Percentiles rank a stretch among this genome's conserved stretches.
Conservation (phyloP, 139 green algal species). For the Limnomonas spitsbergensis region DNA sequence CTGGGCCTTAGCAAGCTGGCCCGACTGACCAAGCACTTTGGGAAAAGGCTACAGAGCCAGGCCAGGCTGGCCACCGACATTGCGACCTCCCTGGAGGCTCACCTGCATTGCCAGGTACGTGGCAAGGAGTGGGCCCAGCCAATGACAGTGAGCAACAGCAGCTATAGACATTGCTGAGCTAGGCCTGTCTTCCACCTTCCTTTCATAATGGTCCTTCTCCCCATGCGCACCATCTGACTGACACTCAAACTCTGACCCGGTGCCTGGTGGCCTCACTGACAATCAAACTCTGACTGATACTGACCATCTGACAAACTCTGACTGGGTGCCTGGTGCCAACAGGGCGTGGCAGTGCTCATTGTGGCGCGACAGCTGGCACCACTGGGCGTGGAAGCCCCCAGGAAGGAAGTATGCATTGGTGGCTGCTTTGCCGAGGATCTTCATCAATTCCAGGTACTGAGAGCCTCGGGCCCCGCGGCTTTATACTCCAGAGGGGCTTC, state of each 20-base stretch:
- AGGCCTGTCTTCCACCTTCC: too few relatives aligned
- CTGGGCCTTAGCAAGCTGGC: constrained; percentile 86
- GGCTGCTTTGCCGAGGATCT: neutral
- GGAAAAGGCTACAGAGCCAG: constrained; percentile 73
- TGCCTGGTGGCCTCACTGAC: too few relatives aligned
- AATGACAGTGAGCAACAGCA: too few relatives aligned
- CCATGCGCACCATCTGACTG: constrained; percentile 15
- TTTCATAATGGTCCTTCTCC: too few relatives aligned
- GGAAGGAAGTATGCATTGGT: neutral
- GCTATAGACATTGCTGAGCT: neutral
- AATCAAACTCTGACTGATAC: too few relatives aligned
- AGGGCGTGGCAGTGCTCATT: neutral
- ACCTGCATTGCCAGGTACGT: constrained; percentile 29
- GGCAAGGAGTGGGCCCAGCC: too few relatives aligned
- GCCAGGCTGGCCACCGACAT: constrained; percentile 59
- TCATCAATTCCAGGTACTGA: neutral
- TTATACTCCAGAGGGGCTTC: too few relatives aligned
- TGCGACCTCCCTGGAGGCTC: constrained; percentile 38
- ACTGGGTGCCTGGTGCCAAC: too few relatives aligned
- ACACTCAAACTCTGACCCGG: too few relatives aligned
- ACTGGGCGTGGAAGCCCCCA: neutral
- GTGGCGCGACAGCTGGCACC: neutral
- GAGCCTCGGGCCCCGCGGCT: too few relatives aligned
- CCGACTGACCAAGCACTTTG: constrained; percentile 69
- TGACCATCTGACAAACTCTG: too few relatives aligned